phyloP scores from a whole-genome alignment of 2,329 filamentous ascomycete species.

The Diaporthe velutina region DNA sequence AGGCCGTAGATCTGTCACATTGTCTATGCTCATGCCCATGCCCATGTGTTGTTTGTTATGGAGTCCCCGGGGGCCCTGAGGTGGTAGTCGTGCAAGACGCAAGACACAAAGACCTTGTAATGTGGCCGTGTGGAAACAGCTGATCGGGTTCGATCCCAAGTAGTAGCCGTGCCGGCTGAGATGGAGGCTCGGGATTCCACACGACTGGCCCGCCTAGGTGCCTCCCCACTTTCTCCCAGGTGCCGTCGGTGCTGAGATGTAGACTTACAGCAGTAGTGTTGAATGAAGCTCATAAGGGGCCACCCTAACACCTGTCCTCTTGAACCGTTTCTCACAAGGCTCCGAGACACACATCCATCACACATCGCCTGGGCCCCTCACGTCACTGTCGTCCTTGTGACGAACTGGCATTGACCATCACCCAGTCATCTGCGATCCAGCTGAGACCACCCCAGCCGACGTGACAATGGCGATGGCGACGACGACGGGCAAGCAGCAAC shows the following conservation, averaged over 20 bases:
- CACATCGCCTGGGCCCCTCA: conserved; percentile 28
- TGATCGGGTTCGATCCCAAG: conserved; percentile 34
- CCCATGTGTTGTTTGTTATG: conserved; percentile 16
- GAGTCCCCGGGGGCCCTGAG: neutral
- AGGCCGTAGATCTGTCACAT: conserved; percentile 25
- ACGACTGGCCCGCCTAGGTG: conserved; percentile 32
- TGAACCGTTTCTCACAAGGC: neutral
- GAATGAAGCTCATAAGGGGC: conserved; percentile 16
- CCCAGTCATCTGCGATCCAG: conserved; percentile 19
- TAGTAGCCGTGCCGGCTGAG: conserved; percentile 31
- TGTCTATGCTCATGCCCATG: conserved; percentile 25
- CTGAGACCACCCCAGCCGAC: conserved; percentile 6
- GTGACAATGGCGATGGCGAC: conserved; percentile 10
- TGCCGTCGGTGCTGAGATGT: conserved; percentile 12
- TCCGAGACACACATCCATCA: conserved; percentile 36
- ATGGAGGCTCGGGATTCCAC: conserved; percentile 29
- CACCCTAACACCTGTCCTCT: conserved; percentile 21
- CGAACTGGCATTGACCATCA: conserved; percentile 1
- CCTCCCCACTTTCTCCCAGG: conserved; percentile 19
- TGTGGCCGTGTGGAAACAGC: conserved; percentile 28
- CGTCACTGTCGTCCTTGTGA: conserved; percentile 22
- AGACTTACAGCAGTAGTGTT: conserved; percentile 28
- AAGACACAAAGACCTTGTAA: conserved; percentile 26
- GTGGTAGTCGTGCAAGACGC: conserved; percentile 8
- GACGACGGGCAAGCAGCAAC: neutral